Evolutionary conservation across 1,284 basidiomycete species (phyloP).

Genomic region (Ganoderma lingzhi): DNA sequence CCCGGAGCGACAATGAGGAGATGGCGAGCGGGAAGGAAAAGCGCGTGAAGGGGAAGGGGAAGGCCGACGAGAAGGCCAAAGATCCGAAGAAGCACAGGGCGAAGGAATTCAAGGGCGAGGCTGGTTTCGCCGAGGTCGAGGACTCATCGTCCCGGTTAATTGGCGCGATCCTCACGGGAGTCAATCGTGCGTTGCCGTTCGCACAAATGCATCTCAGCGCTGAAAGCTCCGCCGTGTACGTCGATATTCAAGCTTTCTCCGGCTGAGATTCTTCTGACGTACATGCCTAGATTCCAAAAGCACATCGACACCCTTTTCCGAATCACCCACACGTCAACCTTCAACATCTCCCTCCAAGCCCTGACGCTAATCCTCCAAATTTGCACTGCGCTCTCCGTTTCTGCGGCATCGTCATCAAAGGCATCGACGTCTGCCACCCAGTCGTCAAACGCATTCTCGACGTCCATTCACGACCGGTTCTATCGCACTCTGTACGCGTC

Average conservation of each 20-base stretch:
- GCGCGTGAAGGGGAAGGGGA: constrained; percentile 38
- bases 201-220: constrained; percentile 75
- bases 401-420: constrained; percentile 42
- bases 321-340: constrained; percentile 93
- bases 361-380: constrained; percentile 94
- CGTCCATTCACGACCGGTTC: constrained; percentile 82
- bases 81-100: constrained; percentile 46
- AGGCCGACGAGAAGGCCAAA: constrained; percentile 38
- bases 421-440: constrained; percentile 16
- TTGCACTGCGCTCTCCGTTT: constrained; percentile 54
- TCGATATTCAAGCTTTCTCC: constrained; percentile 2
- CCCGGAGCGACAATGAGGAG: constrained; percentile 45
- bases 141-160: constrained; percentile 87
- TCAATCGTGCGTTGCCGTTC: constrained; percentile 96
- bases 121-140: constrained; percentile 78
- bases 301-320: constrained; percentile 96
- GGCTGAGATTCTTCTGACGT: background rate
- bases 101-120: constrained; percentile 60
- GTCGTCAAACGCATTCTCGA: constrained; percentile 44
- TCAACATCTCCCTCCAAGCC: constrained; percentile 97
- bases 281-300: constrained; percentile 69
- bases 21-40: constrained; percentile 44
- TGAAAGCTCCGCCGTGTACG: constrained; percentile 51
- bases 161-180: constrained; percentile 92
- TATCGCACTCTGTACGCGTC: constrained; percentile 93